A percentile compares a stretch with the other conserved stretches of the same genome.
Evolutionary conservation across 345 rosid species (phyloP).

Genomic region (Eucalyptus fibrosa): DNA sequence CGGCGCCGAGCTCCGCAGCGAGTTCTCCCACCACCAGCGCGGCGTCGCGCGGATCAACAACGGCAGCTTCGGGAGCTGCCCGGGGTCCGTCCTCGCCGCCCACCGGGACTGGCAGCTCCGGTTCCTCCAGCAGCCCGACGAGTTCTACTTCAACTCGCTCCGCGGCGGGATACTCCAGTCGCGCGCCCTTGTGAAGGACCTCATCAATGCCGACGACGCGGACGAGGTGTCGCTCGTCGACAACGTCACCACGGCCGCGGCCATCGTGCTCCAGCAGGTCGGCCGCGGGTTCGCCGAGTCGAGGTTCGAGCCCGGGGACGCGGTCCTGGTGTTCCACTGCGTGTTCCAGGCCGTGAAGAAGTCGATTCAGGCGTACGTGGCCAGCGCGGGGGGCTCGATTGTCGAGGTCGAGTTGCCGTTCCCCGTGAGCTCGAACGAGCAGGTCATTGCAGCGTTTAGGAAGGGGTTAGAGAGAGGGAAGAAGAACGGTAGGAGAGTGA

Average conservation of each 20-base stretch:
- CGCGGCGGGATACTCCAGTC: slow-evolving; percentile 39
- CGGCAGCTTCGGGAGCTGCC: slow-evolving; percentile 91
- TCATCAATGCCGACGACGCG: slow-evolving; percentile 65
- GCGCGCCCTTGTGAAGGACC: slow-evolving; percentile 25
- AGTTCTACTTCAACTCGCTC: slow-evolving; percentile 59
- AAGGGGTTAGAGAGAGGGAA: slow-evolving; percentile 54
- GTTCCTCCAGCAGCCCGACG: slow-evolving; percentile 72
- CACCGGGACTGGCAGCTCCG: slow-evolving; percentile 57
- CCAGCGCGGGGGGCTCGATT: slow-evolving; percentile 73
- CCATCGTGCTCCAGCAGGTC: slow-evolving; percentile 62
- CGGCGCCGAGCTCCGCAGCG: slow-evolving; percentile 35
- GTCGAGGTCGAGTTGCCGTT: slow-evolving; percentile 82
- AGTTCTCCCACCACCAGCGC: slow-evolving; percentile 76
- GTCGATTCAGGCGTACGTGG: slow-evolving; percentile 79
- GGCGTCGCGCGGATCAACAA: slow-evolving; percentile 65
- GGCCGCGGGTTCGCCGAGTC: slow-evolving; percentile 73
- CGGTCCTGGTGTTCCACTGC: slow-evolving; percentile 76
- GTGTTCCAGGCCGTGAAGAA: slow-evolving; percentile 81
- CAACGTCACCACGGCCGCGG: slow-evolving; percentile 91
- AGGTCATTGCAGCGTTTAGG: slow-evolving; percentile 50
- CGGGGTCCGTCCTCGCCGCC: slow-evolving; percentile 44
- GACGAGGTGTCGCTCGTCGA: slow-evolving; percentile 84
- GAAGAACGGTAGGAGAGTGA: slow-evolving; percentile 43
- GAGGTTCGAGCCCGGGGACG: slow-evolving; percentile 50
- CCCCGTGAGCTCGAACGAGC: slow-evolving; percentile 53